Evolutionary conservation across 176 grass and related monocot genomes (phyloP).

Genomic region (Tillandsia fasciculata): DNA sequence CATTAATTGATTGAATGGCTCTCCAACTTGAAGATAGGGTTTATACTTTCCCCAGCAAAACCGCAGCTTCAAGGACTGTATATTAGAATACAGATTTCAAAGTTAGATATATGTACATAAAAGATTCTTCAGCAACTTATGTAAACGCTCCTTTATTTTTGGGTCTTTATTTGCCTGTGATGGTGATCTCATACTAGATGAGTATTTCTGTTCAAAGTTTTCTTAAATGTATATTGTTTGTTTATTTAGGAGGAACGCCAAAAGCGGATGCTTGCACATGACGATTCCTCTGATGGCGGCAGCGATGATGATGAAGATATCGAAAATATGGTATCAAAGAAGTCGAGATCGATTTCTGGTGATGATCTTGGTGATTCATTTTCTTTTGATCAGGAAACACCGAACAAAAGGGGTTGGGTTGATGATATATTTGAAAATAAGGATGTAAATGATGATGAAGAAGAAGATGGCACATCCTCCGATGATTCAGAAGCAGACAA

Average conservation of each 20-base stretch:
- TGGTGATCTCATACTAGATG: too few relatives aligned
- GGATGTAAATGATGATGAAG: conserved; percentile 36
- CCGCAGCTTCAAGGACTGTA: too few relatives aligned
- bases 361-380: conserved; percentile 95
- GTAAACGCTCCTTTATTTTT: too few relatives aligned
- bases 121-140: too few relatives aligned
- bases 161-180: too few relatives aligned
- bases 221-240: not conserved
- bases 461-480: conserved; percentile 30
- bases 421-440: conserved; percentile 56
- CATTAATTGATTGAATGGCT: too few relatives aligned
- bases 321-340: conserved; percentile 21
- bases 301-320: conserved; percentile 27
- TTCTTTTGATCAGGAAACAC: conserved; percentile 25
- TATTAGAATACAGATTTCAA: too few relatives aligned
- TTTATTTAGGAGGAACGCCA: conserved; percentile 54
- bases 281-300: conserved; percentile 54
- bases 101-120: too few relatives aligned
- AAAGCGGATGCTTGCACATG: conserved; percentile 68
- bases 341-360: conserved; percentile 62
- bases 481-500: conserved; percentile 40
- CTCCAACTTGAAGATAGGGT: too few relatives aligned
- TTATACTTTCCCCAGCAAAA: too few relatives aligned
- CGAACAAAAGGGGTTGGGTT: conserved; percentile 54
- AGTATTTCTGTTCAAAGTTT: too few relatives aligned